A percentile compares a stretch with the other conserved stretches of the same genome.
Conservation (phyloP, 495 filamentous ascomycete species). For the Podospora tetraspora region DNA sequence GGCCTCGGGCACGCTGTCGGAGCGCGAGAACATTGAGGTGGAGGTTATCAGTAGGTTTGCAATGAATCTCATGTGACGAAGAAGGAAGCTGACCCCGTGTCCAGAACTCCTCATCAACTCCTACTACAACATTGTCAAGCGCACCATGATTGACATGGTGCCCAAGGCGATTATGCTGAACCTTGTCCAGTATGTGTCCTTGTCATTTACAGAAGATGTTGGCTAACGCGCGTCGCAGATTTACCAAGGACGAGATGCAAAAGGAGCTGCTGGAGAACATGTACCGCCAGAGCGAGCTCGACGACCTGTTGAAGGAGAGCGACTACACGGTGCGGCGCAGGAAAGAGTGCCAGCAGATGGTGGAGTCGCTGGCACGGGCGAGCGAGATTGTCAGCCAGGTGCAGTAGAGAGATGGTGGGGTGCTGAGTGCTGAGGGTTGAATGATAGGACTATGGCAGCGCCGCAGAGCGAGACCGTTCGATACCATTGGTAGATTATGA, state of each 20-base stretch:
- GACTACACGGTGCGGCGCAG: slow-evolving; percentile 92
- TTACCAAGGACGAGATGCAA: slow-evolving; percentile 98
- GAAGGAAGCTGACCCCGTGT: slow-evolving; percentile 1
- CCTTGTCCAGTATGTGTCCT: slow-evolving; percentile 73
- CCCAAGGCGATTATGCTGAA: slow-evolving; percentile 99
- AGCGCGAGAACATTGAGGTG: slow-evolving; percentile 90
- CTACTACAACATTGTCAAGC: slow-evolving; percentile 95
- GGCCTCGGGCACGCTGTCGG: slow-evolving; percentile 83
- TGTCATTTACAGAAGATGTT: not conserved
- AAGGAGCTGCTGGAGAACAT: slow-evolving; percentile 95
- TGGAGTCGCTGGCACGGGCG: slow-evolving; percentile 80
- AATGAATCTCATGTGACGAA: slow-evolving; percentile 11
- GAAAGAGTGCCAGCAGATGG: slow-evolving; percentile 99
- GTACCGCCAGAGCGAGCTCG: slow-evolving; percentile 84
- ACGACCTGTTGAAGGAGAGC: slow-evolving; percentile 94
- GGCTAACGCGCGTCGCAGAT: slow-evolving; percentile 45
- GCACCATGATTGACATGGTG: slow-evolving; percentile 99
- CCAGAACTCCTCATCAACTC: slow-evolving; percentile 89
- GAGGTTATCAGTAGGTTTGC: slow-evolving; percentile 89
- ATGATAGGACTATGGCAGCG: slow-evolving; percentile 1
- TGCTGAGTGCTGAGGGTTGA: not conserved
- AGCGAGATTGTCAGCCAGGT: slow-evolving; percentile 97
- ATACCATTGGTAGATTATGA: slow-evolving; percentile 28
- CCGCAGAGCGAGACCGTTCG: slow-evolving; percentile 10
- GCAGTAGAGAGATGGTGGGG: slow-evolving; percentile 50